Evolutionary conservation across 1,139 yeast genomes (phyloP).

Genomic region (Scheffersomyces stambukii): DNA sequence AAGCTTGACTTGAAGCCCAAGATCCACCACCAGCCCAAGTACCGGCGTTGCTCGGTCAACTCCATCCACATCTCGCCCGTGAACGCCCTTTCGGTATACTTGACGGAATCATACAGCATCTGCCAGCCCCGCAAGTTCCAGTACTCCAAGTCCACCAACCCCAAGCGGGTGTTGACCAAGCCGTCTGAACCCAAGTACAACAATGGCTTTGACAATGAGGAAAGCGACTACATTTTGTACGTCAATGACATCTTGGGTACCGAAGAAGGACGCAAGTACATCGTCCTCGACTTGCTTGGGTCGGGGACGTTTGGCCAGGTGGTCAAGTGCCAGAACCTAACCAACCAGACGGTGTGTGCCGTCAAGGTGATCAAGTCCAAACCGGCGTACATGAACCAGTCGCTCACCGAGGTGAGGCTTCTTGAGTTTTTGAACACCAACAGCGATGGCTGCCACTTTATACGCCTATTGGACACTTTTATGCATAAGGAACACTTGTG

Average conservation of each 20-base stretch:
- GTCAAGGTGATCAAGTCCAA: constrained; percentile 92
- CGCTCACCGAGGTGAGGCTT: constrained; percentile 84
- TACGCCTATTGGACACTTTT: constrained; percentile 80
- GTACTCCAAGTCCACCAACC: constrained; percentile 82
- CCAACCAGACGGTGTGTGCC: constrained; percentile 86
- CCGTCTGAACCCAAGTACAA: constrained; percentile 82
- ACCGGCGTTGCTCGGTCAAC: constrained; percentile 75
- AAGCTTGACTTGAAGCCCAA: constrained; percentile 61
- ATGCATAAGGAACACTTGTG: constrained; percentile 92
- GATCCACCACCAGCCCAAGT: constrained; percentile 63
- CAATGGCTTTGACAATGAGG: constrained; percentile 84
- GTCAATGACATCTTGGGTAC: constrained; percentile 91
- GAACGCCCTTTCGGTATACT: constrained; percentile 71
- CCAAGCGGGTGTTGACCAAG: constrained; percentile 86
- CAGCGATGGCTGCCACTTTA: constrained; percentile 71
- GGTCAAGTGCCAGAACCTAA: constrained; percentile 90
- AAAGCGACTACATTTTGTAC: constrained; percentile 85
- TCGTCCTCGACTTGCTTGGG: constrained; percentile 87
- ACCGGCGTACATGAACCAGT: constrained; percentile 88
- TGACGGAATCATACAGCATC: constrained; percentile 76
- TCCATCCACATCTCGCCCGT: constrained; percentile 84
- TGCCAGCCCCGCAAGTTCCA: constrained; percentile 82
- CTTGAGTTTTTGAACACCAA: constrained; percentile 76
- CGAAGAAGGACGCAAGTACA: constrained; percentile 81
- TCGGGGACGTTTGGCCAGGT: constrained; percentile 99